Conservation (phyloP, 208 protist genomes). For the Acanthamoeba rhysodes region DNA sequence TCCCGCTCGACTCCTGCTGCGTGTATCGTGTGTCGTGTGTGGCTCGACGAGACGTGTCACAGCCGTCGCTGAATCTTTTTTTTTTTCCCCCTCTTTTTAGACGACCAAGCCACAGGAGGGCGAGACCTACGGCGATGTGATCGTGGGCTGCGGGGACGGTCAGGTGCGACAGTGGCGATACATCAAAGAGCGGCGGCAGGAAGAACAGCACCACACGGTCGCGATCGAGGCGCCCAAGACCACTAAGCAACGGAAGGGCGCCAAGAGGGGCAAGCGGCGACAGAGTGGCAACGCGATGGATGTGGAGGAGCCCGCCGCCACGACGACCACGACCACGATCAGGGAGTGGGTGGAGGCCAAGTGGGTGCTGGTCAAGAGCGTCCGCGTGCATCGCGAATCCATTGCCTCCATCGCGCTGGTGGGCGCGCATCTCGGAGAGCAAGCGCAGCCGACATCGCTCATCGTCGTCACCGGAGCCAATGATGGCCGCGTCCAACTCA, state of each 20-base stretch:
- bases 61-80: too few species aligned
- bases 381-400: neutral
- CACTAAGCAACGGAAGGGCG: neutral
- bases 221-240: neutral
- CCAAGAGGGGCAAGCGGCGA: neutral
- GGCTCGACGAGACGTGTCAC: too few species aligned
- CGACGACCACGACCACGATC: neutral
- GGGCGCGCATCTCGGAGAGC: neutral
- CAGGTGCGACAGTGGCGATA: conserved; percentile 2
- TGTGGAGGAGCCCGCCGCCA: neutral
- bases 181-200: neutral
- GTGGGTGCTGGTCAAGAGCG: conserved; percentile 14
- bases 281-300: conserved; percentile 23
- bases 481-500: neutral
- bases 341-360: neutral
- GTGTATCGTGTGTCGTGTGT: neutral
- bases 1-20: neutral
- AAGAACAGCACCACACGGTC: neutral
- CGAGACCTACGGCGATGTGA: neutral
- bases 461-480: neutral
- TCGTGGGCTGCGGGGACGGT: conserved; percentile 24
- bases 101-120: neutral
- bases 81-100: neutral
- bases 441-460: neutral
- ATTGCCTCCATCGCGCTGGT: conserved; percentile 15